Evolutionary conservation across 2,329 filamentous ascomycete species (phyloP), one percentile per base, ranked within the genome.

Genomic region (Herpomyces periplanetae): DNA sequence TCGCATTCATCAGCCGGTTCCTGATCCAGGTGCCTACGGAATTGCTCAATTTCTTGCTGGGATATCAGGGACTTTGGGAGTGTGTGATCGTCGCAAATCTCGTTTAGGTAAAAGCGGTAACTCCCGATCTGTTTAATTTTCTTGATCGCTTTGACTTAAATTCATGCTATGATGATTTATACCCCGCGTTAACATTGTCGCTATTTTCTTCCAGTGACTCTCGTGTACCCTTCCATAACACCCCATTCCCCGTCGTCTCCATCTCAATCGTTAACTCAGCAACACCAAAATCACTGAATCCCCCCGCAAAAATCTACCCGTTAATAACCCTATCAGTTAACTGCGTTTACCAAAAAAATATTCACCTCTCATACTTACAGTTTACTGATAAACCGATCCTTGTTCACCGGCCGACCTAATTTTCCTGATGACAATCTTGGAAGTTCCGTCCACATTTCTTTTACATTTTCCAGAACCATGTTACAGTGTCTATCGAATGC

Each of bases 401-500:
- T 88, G 47, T 96, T 96, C 26, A 91, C 68, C 17, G 64, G 59
- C 32, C 63, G 49, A 21, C 73, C 73, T 44, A 71, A 73, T 47
- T 75, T 80, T 28, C 75, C 75, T 27, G 60, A 62, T 10, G 64
- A 58, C 33, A 66, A 50, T 24, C 58, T 48, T 18, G 75, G 71
- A 21, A 65, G 80, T 45, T 96, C 80, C 5, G 73, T 88, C 80
- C 80, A 96, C 75, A 96, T 91, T 45, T 96, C 80, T 50, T 84
- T 84, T 16, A 84, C 71, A 30, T 87, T 87, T 47, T 87, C 71
- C 18, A 88, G 48, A 3, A 87, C 66, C 80, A 96, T 91, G 45
- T 96, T 96, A 54, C 73, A 91, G 43, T 96, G 80, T 24, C 80
- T 54, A 43, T 96, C 80, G 38, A 96, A 96, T 4, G 80, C 80